Percentiles rank a stretch among this genome's conserved stretches.
These are phyloP conservation scores for Oryza coarctata DNA, from an alignment of 176 grass and related monocot genomes.

Conservation along the genomic window DNA sequence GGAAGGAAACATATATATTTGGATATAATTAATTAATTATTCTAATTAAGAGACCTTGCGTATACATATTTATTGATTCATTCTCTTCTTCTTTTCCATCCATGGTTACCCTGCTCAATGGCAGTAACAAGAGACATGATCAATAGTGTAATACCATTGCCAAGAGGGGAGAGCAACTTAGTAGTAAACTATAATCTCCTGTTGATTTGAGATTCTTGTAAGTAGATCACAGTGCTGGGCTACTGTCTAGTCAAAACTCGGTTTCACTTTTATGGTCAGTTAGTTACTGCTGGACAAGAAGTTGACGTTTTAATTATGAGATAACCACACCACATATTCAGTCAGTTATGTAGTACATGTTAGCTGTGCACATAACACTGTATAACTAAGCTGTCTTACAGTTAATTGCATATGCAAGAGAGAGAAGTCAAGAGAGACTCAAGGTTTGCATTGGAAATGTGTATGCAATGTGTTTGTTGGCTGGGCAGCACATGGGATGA, in stretches of 20 bases:
- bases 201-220: neutral
- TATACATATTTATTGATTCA: neutral
- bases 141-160: neutral
- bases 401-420: neutral
- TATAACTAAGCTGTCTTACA: neutral
- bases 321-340: neutral
- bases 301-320: neutral
- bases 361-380: neutral
- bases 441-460: slow-evolving; percentile 4
- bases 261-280: neutral
- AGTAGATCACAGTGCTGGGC: neutral
- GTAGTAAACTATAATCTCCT: neutral
- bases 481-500: slow-evolving; percentile 48
- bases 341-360: neutral
- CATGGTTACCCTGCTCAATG: neutral
- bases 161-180: neutral
- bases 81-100: neutral
- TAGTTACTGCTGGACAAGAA: neutral
- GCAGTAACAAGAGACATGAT: neutral
- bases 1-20: slow-evolving; percentile 4
- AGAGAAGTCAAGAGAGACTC: neutral
- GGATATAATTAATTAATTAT: slow-evolving; percentile 43
- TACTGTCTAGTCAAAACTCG: neutral
- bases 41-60: neutral
- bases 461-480: slow-evolving; percentile 31